Evolutionary conservation across 1,139 yeast genomes (phyloP).

Genomic region (Nakaseomyces sp.): DNA sequence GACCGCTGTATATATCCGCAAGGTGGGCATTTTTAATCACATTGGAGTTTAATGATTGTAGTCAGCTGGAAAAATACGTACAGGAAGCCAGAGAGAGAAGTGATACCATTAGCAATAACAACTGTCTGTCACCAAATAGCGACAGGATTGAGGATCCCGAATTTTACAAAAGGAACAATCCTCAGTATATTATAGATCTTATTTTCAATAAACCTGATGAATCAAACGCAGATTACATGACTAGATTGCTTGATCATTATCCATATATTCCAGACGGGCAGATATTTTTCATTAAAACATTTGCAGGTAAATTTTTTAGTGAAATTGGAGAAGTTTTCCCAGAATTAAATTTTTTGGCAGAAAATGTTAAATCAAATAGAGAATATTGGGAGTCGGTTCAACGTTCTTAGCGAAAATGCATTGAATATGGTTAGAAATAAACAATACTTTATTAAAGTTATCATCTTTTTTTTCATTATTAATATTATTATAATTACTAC

Average conservation of each 20-base stretch:
- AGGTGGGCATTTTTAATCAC: slow-evolving; percentile 80
- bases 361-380: slow-evolving; percentile 34
- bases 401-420: background rate
- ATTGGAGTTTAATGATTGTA: slow-evolving; percentile 68
- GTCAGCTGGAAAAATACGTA: slow-evolving; percentile 40
- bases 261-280: slow-evolving; percentile 65
- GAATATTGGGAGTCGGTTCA: slow-evolving; percentile 33
- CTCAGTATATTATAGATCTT: slow-evolving; percentile 1
- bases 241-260: slow-evolving; percentile 31
- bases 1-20: slow-evolving; percentile 66
- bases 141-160: slow-evolving; percentile 2
- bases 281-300: slow-evolving; percentile 70
- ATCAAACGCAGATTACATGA: slow-evolving; percentile 15
- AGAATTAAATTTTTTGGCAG: slow-evolving; percentile 42
- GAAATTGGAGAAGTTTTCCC: slow-evolving; percentile 54
- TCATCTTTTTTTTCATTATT: background rate
- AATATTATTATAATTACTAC: no score
- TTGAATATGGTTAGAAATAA: no score
- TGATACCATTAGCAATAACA: background rate
- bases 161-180: slow-evolving; percentile 4
- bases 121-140: background rate
- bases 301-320: slow-evolving; percentile 67
- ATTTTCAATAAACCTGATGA: slow-evolving; percentile 7
- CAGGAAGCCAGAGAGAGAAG: slow-evolving; percentile 18
- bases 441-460: no score